Conservation (phyloP, 1,284 basidiomycete species). For the Phellopilus nigrolimitatus region DNA sequence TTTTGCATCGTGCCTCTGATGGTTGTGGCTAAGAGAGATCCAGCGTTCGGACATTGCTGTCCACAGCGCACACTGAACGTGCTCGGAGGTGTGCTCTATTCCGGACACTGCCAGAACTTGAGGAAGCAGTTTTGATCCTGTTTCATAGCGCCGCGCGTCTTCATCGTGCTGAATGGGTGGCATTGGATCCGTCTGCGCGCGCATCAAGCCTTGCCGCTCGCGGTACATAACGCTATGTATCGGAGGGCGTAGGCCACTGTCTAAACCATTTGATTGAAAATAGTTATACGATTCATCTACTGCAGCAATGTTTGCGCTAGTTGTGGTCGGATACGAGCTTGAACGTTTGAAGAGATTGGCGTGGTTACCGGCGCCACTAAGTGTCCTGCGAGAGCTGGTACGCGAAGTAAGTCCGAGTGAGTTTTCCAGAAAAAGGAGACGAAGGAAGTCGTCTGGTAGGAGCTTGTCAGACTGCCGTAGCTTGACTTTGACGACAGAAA, state of each 20-base stretch:
- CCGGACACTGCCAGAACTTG: conserved; percentile 65
- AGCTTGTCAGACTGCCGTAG: conserved; percentile 30
- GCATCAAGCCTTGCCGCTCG: conserved; percentile 5
- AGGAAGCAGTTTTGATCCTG: conserved; percentile 38
- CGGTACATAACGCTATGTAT: conserved; percentile 1
- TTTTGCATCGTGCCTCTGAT: neutral
- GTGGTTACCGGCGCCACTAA: conserved; percentile 9
- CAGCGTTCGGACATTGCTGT: conserved; percentile 48
- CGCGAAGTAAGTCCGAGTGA: conserved; percentile 8
- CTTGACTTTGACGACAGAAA: conserved; percentile 53
- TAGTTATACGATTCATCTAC: neutral
- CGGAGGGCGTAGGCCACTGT: conserved; percentile 2
- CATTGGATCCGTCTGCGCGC: conserved; percentile 17
- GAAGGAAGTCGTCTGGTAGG: conserved; percentile 41
- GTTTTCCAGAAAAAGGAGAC: conserved; percentile 44
- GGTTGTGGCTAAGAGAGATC: conserved; percentile 40
- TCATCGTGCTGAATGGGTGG: conserved; percentile 8
- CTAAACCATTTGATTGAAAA: neutral
- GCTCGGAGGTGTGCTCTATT: conserved; percentile 52
- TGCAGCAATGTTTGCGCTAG: neutral
- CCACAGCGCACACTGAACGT: conserved; percentile 56
- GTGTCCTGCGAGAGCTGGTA: conserved; percentile 14
- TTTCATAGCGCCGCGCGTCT: conserved; percentile 21
- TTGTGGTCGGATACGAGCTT: conserved; percentile 17
- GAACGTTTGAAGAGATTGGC: conserved; percentile 17